Percentiles rank a stretch among this genome's conserved stretches.
Evolutionary conservation across 352 stramenopile genomes (phyloP).

Genomic region (Aphanomyces euteiches): DNA sequence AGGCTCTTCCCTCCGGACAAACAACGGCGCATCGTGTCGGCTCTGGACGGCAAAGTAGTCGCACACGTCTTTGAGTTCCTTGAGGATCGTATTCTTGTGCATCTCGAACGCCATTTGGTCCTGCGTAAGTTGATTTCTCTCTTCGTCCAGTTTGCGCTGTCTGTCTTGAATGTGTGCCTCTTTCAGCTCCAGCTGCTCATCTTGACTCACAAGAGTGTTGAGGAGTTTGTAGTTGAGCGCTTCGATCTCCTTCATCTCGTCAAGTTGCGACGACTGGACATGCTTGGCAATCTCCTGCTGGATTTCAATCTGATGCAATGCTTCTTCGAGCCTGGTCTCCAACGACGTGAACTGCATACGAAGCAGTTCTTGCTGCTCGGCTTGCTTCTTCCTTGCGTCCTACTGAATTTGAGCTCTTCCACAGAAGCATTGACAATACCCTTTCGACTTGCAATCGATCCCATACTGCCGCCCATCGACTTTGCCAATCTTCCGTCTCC

Average conservation of each 20-base stretch:
- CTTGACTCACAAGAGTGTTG: background rate
- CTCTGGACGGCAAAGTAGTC: slow-evolving; percentile 14
- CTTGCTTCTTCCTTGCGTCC: background rate
- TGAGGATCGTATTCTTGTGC: slow-evolving; percentile 12
- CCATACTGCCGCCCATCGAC: background rate
- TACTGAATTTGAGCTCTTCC: background rate
- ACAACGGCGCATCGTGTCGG: background rate
- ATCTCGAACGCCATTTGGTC: slow-evolving; percentile 16
- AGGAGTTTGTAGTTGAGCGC: slow-evolving; percentile 22
- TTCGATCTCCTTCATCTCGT: slow-evolving; percentile 13
- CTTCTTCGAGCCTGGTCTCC: background rate
- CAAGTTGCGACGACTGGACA: background rate
- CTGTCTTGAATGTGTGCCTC: background rate
- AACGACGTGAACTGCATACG: slow-evolving; percentile 5
- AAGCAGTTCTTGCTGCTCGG: background rate
- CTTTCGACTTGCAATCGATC: background rate
- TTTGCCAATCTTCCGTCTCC: slow-evolving; percentile 2
- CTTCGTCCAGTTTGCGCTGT: background rate
- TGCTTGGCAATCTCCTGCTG: slow-evolving; percentile 5
- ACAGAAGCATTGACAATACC: background rate
- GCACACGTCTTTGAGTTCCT: slow-evolving; percentile 15
- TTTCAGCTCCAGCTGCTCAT: slow-evolving; percentile 8
- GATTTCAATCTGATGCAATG: background rate
- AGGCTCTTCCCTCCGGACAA: too few species aligned
- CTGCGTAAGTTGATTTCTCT: background rate